These are phyloP conservation scores for Botrytis squamosa DNA, from an alignment of 2,329 filamentous ascomycete genomes.

Conservation along the genomic window DNA sequence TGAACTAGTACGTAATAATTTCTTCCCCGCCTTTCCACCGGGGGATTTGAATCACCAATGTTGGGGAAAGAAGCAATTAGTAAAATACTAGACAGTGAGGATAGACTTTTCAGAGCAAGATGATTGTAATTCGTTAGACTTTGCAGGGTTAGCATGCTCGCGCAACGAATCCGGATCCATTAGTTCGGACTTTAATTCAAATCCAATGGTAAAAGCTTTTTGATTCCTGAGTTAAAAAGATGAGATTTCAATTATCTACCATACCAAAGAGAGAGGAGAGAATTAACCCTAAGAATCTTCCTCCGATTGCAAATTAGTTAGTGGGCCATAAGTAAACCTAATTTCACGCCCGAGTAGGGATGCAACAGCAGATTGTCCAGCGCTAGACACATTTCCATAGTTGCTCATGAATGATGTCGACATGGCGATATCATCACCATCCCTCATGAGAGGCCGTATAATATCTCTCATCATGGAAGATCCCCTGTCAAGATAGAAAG, in stretches of 20 bases:
- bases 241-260: not conserved
- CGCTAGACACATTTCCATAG: not conserved
- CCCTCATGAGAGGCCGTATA: constrained; percentile 10
- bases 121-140: not conserved
- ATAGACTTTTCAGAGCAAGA: not conserved
- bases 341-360: not conserved
- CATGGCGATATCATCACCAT: not conserved
- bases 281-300: not conserved
- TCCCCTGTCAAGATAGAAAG: constrained; percentile 13
- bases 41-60: not conserved
- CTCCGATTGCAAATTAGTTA: not conserved
- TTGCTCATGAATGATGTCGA: not conserved
- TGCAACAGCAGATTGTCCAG: constrained; percentile 8
- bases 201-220: not conserved
- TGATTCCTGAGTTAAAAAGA: not conserved
- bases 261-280: not conserved
- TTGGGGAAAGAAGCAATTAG: not conserved
- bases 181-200: not conserved
- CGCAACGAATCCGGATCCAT: not conserved
- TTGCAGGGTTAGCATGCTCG: too few species aligned
- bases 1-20: not conserved
- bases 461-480: constrained; percentile 8
- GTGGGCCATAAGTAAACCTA: constrained; percentile 4
- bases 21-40: not conserved
- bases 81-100: not conserved